These are phyloP conservation scores for Fusarium poae DNA, from an alignment of 2,329 filamentous ascomycete genomes.

Conservation along the genomic window DNA sequence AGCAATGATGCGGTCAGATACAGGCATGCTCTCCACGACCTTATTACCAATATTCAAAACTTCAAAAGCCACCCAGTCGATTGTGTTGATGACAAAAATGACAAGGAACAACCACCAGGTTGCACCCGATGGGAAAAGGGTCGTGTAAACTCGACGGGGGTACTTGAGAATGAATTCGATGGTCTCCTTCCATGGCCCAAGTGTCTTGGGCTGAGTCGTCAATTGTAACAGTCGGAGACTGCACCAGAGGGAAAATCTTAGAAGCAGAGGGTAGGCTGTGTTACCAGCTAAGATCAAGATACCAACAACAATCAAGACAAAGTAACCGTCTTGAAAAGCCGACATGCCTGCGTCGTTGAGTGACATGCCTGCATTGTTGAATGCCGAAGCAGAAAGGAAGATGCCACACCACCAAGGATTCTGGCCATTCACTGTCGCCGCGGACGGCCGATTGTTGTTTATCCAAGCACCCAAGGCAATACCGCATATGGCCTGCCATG, in stretches of 20 bases:
- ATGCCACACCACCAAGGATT: slow-evolving; percentile 77
- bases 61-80: slow-evolving; percentile 76
- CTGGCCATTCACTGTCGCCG: slow-evolving; percentile 67
- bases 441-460: slow-evolving; percentile 62
- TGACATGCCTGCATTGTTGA: slow-evolving; percentile 79
- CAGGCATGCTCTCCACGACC: slow-evolving; percentile 64
- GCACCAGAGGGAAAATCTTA: slow-evolving; percentile 71
- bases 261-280: slow-evolving; percentile 73
- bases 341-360: slow-evolving; percentile 75
- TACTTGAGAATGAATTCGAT: slow-evolving; percentile 68
- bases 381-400: slow-evolving; percentile 76
- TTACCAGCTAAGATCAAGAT: slow-evolving; percentile 73
- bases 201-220: slow-evolving; percentile 55
- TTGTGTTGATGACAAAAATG: slow-evolving; percentile 69
- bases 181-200: slow-evolving; percentile 61
- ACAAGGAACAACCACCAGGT: slow-evolving; percentile 77
- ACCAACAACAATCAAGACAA: slow-evolving; percentile 66
- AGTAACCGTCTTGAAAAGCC: slow-evolving; percentile 67
- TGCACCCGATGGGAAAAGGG: slow-evolving; percentile 72
- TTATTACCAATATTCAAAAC: slow-evolving; percentile 74
- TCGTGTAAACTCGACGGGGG: slow-evolving; percentile 70
- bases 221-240: slow-evolving; percentile 58
- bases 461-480: slow-evolving; percentile 74
- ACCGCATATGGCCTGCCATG: slow-evolving; percentile 70
- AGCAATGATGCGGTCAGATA: slow-evolving; percentile 69